Conservation (phyloP, 345 rosid genomes). For the Firmiana major region DNA sequence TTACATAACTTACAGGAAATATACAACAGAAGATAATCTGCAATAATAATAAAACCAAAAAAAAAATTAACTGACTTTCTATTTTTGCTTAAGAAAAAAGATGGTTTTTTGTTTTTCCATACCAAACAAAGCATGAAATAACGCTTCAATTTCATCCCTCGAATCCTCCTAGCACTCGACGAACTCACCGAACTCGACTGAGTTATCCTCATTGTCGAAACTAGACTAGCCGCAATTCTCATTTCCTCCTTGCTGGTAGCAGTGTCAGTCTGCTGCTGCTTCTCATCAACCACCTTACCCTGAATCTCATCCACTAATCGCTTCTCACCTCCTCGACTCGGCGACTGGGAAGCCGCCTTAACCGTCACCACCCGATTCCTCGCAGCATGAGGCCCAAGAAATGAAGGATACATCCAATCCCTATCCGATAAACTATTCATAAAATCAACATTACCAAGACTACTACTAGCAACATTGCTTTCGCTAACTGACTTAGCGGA, state of each 20-base stretch:
- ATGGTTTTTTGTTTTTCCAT: neutral
- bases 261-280: slow-evolving; percentile 18
- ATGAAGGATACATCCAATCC: slow-evolving; percentile 65
- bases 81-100: neutral
- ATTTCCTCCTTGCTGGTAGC: slow-evolving; percentile 17
- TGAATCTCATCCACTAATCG: slow-evolving; percentile 8
- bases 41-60: slow-evolving; percentile 20
- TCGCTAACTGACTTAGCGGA: slow-evolving; percentile 6
- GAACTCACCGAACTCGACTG: slow-evolving; percentile 25
- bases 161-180: slow-evolving; percentile 31
- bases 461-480: neutral
- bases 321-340: slow-evolving; percentile 18
- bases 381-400: slow-evolving; percentile 50
- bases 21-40: slow-evolving; percentile 58
- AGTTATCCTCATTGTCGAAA: slow-evolving; percentile 15
- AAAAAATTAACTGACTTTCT: neutral
- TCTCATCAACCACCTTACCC: slow-evolving; percentile 28
- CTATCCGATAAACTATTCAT: slow-evolving; percentile 35
- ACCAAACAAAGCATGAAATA: slow-evolving; percentile 37
- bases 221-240: slow-evolving; percentile 32
- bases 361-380: slow-evolving; percentile 37
- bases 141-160: slow-evolving; percentile 32
- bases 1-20: slow-evolving; percentile 40
- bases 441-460: neutral
- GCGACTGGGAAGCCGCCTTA: slow-evolving; percentile 29